Conservation (phyloP, 768 basidiomycete species). For the Phlebiopsis flavidoalba region DNA sequence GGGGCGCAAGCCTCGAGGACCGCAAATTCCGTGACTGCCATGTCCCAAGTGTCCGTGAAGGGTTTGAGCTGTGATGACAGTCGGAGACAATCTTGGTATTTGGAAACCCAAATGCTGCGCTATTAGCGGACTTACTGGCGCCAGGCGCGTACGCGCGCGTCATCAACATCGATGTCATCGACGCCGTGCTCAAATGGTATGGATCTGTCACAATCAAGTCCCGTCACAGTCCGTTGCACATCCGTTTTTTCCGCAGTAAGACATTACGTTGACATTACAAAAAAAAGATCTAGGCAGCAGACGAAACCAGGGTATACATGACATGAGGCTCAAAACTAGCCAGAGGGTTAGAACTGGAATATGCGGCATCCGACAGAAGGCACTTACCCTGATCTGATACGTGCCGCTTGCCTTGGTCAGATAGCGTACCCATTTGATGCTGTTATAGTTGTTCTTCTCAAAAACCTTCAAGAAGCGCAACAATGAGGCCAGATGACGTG, state of each 20-base stretch:
- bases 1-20: conserved; percentile 31
- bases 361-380: not conserved
- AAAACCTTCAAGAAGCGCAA: conserved; percentile 98
- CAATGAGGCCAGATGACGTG: conserved; percentile 92
- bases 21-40: conserved; percentile 43
- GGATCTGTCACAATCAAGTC: not conserved
- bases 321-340: not conserved
- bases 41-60: conserved; percentile 8
- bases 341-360: not conserved
- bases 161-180: not conserved
- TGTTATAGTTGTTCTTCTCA: conserved; percentile 92
- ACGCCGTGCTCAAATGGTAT: not conserved
- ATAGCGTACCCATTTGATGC: conserved; percentile 94
- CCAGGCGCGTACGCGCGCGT: not conserved
- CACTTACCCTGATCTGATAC: conserved; percentile 89
- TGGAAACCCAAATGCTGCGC: not conserved
- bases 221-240: not conserved
- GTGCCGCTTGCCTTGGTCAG: conserved; percentile 90
- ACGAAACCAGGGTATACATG: not conserved
- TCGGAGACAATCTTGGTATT: not conserved
- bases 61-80: not conserved
- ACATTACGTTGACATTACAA: conserved; percentile 1
- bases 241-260: not conserved
- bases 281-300: not conserved
- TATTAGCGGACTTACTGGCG: not conserved